These are phyloP conservation scores for Nicotiana benthamiana DNA, from an alignment of 257 asterid species.

Conservation along the genomic window DNA sequence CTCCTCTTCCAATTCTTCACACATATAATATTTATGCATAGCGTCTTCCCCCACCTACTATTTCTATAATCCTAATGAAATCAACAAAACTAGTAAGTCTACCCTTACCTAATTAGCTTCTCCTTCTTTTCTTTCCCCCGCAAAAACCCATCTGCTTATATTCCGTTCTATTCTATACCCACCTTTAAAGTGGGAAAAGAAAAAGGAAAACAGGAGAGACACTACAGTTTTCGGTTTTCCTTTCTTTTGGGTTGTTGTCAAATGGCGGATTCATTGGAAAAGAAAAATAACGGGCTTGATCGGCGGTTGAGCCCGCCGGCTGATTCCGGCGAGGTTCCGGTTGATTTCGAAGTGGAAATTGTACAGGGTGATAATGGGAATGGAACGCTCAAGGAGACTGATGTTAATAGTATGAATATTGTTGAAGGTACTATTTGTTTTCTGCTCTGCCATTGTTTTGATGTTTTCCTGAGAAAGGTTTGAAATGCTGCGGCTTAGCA, in stretches of 20 bases:
- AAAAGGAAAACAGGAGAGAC: neutral
- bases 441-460: neutral
- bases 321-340: constrained; percentile 14
- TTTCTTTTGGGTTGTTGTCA: neutral
- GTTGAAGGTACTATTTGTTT: neutral
- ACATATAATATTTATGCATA: neutral
- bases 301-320: neutral
- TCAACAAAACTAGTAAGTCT: neutral
- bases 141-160: neutral
- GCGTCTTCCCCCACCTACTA: neutral
- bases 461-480: neutral
- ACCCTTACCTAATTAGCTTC: neutral
- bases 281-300: neutral
- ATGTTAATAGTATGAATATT: neutral
- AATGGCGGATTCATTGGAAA: constrained; percentile 3
- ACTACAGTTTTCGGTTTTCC: neutral
- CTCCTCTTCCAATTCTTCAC: neutral
- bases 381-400: neutral
- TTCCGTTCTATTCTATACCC: neutral
- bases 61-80: neutral
- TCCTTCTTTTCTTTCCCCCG: neutral
- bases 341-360: constrained; percentile 11
- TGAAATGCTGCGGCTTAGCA: neutral
- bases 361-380: neutral
- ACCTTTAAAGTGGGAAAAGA: neutral